A percentile compares a stretch with the other conserved stretches of the same genome.
These are phyloP conservation scores for Ceratocystis alfenasii DNA, from an alignment of 2,329 filamentous ascomycete species.

Conservation along the genomic window DNA sequence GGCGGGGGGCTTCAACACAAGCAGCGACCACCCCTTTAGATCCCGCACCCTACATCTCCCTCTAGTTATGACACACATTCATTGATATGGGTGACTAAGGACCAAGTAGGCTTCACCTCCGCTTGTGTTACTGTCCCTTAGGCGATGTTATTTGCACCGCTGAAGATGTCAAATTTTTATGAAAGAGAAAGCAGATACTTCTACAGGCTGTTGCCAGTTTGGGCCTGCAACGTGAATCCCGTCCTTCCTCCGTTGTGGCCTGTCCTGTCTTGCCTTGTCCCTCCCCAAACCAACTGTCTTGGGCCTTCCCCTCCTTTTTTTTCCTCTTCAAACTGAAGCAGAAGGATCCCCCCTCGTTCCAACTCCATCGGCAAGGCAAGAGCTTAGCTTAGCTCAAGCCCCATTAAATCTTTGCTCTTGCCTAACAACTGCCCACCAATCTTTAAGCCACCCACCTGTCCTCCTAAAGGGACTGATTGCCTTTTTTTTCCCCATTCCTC, in stretches of 20 bases:
- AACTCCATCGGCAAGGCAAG: conserved; percentile 8
- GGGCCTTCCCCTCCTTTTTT: neutral
- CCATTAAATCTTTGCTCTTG: conserved; percentile 12
- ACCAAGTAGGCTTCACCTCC: neutral
- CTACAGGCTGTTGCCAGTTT: neutral
- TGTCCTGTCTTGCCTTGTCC: neutral
- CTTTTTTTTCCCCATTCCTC: neutral
- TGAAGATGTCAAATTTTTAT: neutral
- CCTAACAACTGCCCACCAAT: neutral
- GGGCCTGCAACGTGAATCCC: conserved; percentile 1
- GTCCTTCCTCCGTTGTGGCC: neutral
- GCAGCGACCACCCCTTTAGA: neutral
- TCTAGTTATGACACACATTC: neutral
- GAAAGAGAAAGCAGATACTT: too few species aligned
- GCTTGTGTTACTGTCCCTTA: neutral
- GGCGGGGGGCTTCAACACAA: neutral
- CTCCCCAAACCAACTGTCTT: neutral
- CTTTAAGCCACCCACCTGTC: conserved; percentile 9
- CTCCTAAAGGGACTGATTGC: neutral
- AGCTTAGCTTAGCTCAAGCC: conserved; percentile 6
- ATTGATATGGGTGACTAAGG: neutral
- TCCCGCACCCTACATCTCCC: neutral
- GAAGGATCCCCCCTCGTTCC: conserved; percentile 2
- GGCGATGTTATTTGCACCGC: neutral
- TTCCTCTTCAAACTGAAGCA: neutral